These are phyloP conservation scores for Ogataea saltuana DNA, from an alignment of 805 yeast species.

Conservation along the genomic window DNA sequence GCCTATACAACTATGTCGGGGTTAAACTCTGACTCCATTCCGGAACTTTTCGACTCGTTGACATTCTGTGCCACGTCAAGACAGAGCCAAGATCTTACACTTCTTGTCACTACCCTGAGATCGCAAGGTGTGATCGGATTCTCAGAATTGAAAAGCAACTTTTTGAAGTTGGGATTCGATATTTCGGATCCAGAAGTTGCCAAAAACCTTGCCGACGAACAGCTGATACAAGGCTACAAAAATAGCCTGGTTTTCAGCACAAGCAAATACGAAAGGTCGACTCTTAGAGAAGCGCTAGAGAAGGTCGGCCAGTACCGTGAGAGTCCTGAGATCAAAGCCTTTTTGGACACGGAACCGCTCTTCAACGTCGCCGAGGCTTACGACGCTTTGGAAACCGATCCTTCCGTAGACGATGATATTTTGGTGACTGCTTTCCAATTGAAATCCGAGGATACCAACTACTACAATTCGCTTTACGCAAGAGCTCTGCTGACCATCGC, in stretches of 20 bases:
- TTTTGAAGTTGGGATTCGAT: conserved; percentile 31
- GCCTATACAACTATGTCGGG: conserved; percentile 45
- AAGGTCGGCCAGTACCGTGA: conserved; percentile 41
- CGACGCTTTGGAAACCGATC: conserved; percentile 48
- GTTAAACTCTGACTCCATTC: conserved; percentile 46
- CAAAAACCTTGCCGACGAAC: conserved; percentile 27
- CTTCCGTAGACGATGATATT: conserved; percentile 64
- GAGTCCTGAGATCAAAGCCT: conserved; percentile 38
- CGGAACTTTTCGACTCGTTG: conserved; percentile 61
- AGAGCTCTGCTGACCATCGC: conserved; percentile 68
- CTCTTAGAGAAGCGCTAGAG: conserved; percentile 41
- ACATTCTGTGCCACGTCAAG: conserved; percentile 50
- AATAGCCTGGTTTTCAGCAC: conserved; percentile 26
- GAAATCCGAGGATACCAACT: conserved; percentile 53
- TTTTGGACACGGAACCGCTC: conserved; percentile 49
- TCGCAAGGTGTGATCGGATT: conserved; percentile 56
- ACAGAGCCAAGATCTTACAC: conserved; percentile 46
- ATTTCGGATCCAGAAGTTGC: conserved; percentile 25
- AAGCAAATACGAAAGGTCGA: conserved; percentile 26
- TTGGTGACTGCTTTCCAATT: conserved; percentile 74
- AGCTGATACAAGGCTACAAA: conserved; percentile 31
- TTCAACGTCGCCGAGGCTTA: conserved; percentile 51
- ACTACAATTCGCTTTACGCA: conserved; percentile 43
- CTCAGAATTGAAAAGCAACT: conserved; percentile 40
- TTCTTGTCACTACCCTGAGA: conserved; percentile 45